Evolutionary conservation across 441 rosid species (phyloP), one percentile per base, ranked within the genome.

Genomic region (Syzygium malaccense): DNA sequence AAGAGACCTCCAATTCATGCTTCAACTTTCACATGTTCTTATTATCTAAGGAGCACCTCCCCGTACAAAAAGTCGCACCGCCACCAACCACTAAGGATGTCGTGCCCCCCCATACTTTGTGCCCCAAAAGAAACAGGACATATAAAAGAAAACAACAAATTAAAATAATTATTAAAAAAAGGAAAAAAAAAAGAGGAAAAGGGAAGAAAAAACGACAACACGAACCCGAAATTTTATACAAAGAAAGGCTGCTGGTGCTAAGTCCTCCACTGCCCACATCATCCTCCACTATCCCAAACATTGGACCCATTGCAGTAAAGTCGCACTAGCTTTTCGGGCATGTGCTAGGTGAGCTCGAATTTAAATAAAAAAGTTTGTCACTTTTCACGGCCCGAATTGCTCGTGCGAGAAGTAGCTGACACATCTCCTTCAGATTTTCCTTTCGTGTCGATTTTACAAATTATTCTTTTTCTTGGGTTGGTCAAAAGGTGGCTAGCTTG

Each of bases 401-500:
- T 41, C 51, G 2, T 23, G 48, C 48, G 48, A 45, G 83, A 12
- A 37, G 8, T 37, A 20, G 28, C 80, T 25, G 7, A 75, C 41
- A 71, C 5, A 71, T 33, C 6, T 20, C 49, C 80, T 37, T 71
- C 80, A 33, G 80, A 68, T 33, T 10, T 18, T 68, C 48, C 48
- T 32, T 33, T 53, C n/a, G 18, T 54, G 64, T 58, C 7, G 60
- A 11, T 41, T 33, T 33, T 32, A 45, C 20, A 62, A n/a, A 28
- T 14, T 49, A 75, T 84, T 85, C 60, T 45, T 87, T 48, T 37
- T 37, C 28, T 83, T n/a, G 13, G 66, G n/a, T 58, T 5, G 23
- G 80, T 90, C 92, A 95, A 85, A 91, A 92, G 86, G 91, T 93
- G 20, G 97, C 95, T 41, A 90, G 91, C 91, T 91, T 95, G 75